Base-by-base conservation (phyloP, 768 basidiomycete species). In the Glaciozyma martinii region DNA sequence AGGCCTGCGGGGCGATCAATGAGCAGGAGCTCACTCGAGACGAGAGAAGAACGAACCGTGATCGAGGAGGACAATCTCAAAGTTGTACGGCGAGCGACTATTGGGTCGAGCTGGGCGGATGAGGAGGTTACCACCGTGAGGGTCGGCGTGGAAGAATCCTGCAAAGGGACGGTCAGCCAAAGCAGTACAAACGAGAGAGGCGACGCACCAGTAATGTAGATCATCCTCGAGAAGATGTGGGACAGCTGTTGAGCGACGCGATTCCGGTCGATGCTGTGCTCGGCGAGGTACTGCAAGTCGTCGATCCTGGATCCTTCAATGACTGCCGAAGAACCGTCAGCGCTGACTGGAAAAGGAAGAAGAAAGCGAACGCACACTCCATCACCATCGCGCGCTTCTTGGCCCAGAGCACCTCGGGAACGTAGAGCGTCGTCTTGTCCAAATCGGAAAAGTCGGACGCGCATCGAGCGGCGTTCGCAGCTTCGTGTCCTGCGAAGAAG, bases 51-150 rank as follows among this genome's bases (percentile, higher is more conserved):
- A 61, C 78, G 73, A 8, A 71, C 80, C 94, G 70, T 97, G 93
- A 74, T 99, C 95, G 66, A 99, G 80, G 1, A 98, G 81, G 30
- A 90, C 92, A 58, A 97, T 88, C 74, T 99, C 95, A 71, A 98
- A 98, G 75, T 97, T 97, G 78, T 89, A 89, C 0, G 90, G 89
- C 13, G 89, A 90, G 63, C 79, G 81, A 1, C 89, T 87, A 5
- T 66, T 69, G 21, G 73, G 68, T 10, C 82, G 81, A 9, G 86
- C 83, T 2, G 87, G 85, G 61, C 95, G 84, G 54, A 99, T 95
- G 33, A 98, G 80, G 30, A 99, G 80, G 76, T 98, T 98, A 7
- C 93, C 93, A 82, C 72, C 53, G 47, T 74, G 57, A 37, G 70
- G 70, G 53, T 71, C 70, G 10, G 64, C 67, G 50, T 66, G 67